Evolutionary conservation across 805 yeast genomes (phyloP).

Genomic region (Candida glaebosa): DNA sequence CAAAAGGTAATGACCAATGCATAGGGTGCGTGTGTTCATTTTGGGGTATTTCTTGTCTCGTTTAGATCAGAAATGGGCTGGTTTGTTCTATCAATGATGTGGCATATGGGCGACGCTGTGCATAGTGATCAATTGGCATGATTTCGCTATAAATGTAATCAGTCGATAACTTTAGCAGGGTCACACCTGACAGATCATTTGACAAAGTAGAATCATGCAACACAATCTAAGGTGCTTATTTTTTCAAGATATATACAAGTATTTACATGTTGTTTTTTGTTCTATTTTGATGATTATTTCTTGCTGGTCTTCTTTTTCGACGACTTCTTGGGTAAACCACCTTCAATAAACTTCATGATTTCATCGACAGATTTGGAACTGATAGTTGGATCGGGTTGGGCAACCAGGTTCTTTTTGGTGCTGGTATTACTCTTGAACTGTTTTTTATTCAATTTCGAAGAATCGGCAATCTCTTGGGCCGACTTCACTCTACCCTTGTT

Average conservation of each 20-base stretch:
- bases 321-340: constrained; percentile 22
- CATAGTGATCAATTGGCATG: too few species aligned
- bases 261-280: constrained; percentile 2
- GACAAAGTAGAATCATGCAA: too few species aligned
- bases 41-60: too few species aligned
- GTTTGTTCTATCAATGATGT: too few species aligned
- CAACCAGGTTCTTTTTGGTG: constrained; percentile 14
- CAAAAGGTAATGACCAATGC: too few species aligned
- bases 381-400: constrained; percentile 47
- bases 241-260: constrained; percentile 3
- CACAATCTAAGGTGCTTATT: too few species aligned
- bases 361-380: constrained; percentile 70
- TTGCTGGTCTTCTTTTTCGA: constrained; percentile 5
- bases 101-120: too few species aligned
- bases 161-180: too few species aligned
- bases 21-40: too few species aligned
- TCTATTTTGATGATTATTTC: background rate
- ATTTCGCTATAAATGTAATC: too few species aligned
- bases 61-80: too few species aligned
- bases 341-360: constrained; percentile 67
- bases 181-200: too few species aligned
- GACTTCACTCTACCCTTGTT: constrained; percentile 18
- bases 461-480: constrained; percentile 4
- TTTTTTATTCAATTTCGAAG: constrained; percentile 7
- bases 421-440: constrained; percentile 12